phyloP scores from a whole-genome alignment of 1,284 basidiomycete genomes.

The Caloboletus firmus region DNA sequence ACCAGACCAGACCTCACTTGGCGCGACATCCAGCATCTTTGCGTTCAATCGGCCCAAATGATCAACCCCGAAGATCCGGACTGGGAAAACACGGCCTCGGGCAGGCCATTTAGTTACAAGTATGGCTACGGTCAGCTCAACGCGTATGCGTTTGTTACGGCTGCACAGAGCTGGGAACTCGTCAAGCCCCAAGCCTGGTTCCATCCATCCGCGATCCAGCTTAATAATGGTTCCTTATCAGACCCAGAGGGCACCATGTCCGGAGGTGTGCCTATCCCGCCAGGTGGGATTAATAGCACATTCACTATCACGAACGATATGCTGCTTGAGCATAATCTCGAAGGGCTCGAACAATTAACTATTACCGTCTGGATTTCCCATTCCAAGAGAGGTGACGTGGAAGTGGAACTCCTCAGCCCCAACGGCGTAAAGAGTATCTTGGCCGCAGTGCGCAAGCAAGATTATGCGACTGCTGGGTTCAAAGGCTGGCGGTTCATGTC shows the following conservation, averaged over 20 bases:
- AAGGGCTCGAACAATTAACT: constrained; percentile 90
- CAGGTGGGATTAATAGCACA: constrained; percentile 66
- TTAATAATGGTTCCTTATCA: constrained; percentile 63
- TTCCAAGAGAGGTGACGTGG: constrained; percentile 84
- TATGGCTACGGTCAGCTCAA: constrained; percentile 94
- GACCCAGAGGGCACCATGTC: constrained; percentile 50
- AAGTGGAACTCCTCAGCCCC: constrained; percentile 87
- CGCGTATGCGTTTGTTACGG: constrained; percentile 80
- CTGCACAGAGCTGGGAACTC: constrained; percentile 79
- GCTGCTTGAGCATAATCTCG: constrained; percentile 78
- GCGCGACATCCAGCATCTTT: constrained; percentile 95
- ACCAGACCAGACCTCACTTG: constrained; percentile 78
- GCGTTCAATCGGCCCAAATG: constrained; percentile 74
- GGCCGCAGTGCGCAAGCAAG: constrained; percentile 70
- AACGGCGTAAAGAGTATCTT: constrained; percentile 85
- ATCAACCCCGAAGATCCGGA: constrained; percentile 92
- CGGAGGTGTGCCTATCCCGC: constrained; percentile 68
- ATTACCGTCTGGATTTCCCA: constrained; percentile 93
- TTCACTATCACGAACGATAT: constrained; percentile 73
- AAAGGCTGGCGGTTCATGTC: constrained; percentile 98
- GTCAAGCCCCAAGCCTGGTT: constrained; percentile 97
- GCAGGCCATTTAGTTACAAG: constrained; percentile 91
- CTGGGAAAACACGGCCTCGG: constrained; percentile 86
- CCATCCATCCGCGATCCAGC: constrained; percentile 68
- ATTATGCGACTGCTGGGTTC: constrained; percentile 73